A percentile compares a stretch with the other conserved stretches of the same genome.
These are phyloP conservation scores for Podaxis carcinomalis DNA, from an alignment of 768 basidiomycete species.

Conservation along the genomic window DNA sequence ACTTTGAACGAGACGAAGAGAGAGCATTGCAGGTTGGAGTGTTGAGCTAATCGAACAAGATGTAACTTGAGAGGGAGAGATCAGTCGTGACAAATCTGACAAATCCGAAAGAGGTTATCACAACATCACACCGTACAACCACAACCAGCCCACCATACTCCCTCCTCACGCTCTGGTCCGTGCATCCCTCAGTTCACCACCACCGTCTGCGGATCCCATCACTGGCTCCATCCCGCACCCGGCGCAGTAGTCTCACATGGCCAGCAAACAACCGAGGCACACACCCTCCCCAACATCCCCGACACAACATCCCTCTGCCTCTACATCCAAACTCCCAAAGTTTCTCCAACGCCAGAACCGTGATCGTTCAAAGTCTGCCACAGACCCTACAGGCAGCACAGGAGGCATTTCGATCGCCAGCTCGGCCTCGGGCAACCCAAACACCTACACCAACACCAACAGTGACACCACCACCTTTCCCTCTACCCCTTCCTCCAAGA, in stretches of 20 bases:
- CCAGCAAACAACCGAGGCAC: slow-evolving; percentile 38
- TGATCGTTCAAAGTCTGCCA: slow-evolving; percentile 56
- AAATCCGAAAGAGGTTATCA: neutral
- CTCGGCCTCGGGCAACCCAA: slow-evolving; percentile 21
- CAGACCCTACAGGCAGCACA: slow-evolving; percentile 33
- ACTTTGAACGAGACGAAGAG: too few species aligned
- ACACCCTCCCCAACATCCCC: slow-evolving; percentile 22
- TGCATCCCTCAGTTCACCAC: neutral
- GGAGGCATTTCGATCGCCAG: slow-evolving; percentile 36
- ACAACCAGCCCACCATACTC: neutral
- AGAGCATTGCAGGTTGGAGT: too few species aligned
- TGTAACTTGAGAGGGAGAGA: neutral
- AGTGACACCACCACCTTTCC: slow-evolving; percentile 19
- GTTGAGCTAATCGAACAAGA: too few species aligned
- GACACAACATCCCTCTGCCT: slow-evolving; percentile 23
- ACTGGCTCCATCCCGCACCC: too few species aligned
- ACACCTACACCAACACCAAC: slow-evolving; percentile 9
- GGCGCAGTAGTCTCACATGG: slow-evolving; percentile 28
- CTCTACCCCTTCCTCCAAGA: slow-evolving; percentile 18
- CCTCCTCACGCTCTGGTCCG: neutral
- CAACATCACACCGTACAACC: neutral
- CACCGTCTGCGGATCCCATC: too few species aligned
- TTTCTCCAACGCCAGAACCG: slow-evolving; percentile 63
- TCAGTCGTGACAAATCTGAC: neutral
- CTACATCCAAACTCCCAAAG: slow-evolving; percentile 54